Percentiles rank a stretch among this genome's conserved stretches.
Evolutionary conservation across 2,329 filamentous ascomycete genomes (phyloP).

Genomic region (Colletotrichum coccodes): DNA sequence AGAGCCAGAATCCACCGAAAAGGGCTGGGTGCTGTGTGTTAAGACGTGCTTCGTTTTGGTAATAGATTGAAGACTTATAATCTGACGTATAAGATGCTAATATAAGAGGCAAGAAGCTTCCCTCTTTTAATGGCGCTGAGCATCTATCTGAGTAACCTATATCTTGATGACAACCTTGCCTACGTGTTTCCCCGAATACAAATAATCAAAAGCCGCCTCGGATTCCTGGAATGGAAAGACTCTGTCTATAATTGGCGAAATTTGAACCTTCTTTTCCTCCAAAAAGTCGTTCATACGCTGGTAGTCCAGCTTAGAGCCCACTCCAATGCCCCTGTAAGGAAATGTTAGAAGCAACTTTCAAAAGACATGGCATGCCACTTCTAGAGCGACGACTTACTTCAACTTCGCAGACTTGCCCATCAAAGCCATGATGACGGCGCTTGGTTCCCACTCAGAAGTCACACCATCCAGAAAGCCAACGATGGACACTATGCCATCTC

Average conservation of each 20-base stretch:
- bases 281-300: slow-evolving; percentile 2
- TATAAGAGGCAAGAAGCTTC: too few relatives aligned
- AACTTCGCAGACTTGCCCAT: slow-evolving; percentile 16
- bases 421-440: slow-evolving; percentile 11
- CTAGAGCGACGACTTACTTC: background rate
- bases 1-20: too few relatives aligned
- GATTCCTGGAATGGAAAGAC: slow-evolving; percentile 16
- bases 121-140: too few relatives aligned
- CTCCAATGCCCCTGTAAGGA: background rate
- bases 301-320: slow-evolving; percentile 16
- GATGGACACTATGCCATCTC: slow-evolving; percentile 1
- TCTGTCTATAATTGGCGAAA: slow-evolving; percentile 4
- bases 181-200: slow-evolving; percentile 14
- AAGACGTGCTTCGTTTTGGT: too few relatives aligned
- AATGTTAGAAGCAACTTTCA: background rate
- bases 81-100: too few relatives aligned
- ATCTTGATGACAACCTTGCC: slow-evolving; percentile 24
- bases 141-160: too few relatives aligned
- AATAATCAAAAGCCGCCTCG: slow-evolving; percentile 5
- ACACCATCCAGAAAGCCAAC: slow-evolving; percentile 15
- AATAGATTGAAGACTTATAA: too few relatives aligned
- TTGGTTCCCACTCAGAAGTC: background rate
- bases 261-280: slow-evolving; percentile 1
- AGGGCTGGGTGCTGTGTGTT: too few relatives aligned
- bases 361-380: too few relatives aligned